Evolutionary conservation across 495 filamentous ascomycete genomes (phyloP).

Genomic region (Rusavskia elegans): DNA sequence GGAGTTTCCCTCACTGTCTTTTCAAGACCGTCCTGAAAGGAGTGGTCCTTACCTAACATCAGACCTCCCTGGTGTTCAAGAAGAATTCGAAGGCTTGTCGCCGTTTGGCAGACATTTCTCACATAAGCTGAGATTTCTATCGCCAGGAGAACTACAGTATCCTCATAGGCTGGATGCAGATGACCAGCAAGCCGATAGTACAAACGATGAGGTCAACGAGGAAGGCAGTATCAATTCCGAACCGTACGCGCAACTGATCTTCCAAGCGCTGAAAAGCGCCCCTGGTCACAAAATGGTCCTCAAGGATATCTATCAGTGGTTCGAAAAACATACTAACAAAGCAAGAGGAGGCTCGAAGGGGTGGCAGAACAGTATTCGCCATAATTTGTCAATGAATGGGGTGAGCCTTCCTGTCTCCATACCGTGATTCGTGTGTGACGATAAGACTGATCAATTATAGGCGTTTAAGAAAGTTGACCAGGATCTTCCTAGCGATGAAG

Average conservation of each 20-base stretch:
- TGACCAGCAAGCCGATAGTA: not conserved
- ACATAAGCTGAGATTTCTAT: too few species aligned
- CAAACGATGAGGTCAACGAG: conserved; percentile 15
- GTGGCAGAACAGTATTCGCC: conserved; percentile 95
- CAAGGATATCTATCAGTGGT: conserved; percentile 84
- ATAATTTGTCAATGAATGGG: conserved; percentile 93
- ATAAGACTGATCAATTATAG: conserved; percentile 23
- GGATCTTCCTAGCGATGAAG: conserved; percentile 26
- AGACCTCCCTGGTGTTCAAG: too few species aligned
- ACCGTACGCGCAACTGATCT: conserved; percentile 78
- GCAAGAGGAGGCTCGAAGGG: conserved; percentile 50
- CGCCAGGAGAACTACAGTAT: not conserved
- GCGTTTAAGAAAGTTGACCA: conserved; percentile 47
- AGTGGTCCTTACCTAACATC: not conserved
- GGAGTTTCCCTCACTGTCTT: not conserved
- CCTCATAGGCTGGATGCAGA: not conserved
- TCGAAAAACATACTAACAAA: conserved; percentile 65
- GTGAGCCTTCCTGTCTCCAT: conserved; percentile 36
- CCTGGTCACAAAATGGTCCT: conserved; percentile 55
- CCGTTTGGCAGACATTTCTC: too few species aligned
- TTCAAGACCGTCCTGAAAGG: not conserved
- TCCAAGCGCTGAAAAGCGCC: conserved; percentile 50
- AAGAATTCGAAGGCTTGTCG: too few species aligned
- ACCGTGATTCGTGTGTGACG: not conserved
- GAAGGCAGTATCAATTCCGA: conserved; percentile 27